A percentile compares a stretch with the other conserved stretches of the same genome.
These are phyloP conservation scores for Colletotrichum higginsianum DNA, from an alignment of 2,329 filamentous ascomycete species.

Conservation along the genomic window DNA sequence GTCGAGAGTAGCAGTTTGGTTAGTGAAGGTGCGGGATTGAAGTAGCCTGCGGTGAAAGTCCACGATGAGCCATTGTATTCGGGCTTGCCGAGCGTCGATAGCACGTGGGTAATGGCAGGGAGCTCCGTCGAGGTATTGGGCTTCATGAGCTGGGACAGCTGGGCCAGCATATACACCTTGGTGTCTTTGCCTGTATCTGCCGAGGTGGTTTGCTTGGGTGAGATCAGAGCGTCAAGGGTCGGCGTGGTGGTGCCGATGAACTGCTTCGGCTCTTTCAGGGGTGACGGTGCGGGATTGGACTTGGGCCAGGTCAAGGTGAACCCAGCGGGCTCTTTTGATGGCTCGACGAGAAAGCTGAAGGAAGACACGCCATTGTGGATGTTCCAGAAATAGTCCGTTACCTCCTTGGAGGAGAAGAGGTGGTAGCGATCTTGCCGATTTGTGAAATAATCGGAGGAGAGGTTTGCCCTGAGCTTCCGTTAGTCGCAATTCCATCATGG, in stretches of 20 bases:
- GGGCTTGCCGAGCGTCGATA: constrained; percentile 76
- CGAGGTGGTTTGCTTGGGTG: constrained; percentile 57
- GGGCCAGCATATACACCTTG: constrained; percentile 86
- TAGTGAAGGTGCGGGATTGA: constrained; percentile 92
- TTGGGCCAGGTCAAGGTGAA: constrained; percentile 81
- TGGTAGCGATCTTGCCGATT: constrained; percentile 97
- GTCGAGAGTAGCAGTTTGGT: constrained; percentile 85
- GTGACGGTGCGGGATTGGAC: constrained; percentile 81
- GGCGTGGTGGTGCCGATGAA: constrained; percentile 81
- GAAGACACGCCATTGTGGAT: constrained; percentile 84
- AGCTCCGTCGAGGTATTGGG: constrained; percentile 91
- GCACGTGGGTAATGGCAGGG: constrained; percentile 81
- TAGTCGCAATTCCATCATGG: not conserved
- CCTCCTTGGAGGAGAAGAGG: constrained; percentile 82
- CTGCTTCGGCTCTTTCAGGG: constrained; percentile 76
- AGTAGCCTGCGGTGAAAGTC: constrained; percentile 98
- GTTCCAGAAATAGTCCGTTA: constrained; percentile 86
- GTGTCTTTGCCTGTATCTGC: constrained; percentile 65
- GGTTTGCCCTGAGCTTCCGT: constrained; percentile 73
- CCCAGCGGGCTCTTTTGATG: constrained; percentile 68
- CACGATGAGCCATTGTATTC: constrained; percentile 80
- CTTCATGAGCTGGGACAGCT: constrained; percentile 87
- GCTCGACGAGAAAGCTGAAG: constrained; percentile 85
- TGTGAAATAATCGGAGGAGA: constrained; percentile 95
- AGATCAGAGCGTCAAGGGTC: constrained; percentile 77